Conservation (phyloP, 495 filamentous ascomycete species). For the Penicillium pulvis region DNA sequence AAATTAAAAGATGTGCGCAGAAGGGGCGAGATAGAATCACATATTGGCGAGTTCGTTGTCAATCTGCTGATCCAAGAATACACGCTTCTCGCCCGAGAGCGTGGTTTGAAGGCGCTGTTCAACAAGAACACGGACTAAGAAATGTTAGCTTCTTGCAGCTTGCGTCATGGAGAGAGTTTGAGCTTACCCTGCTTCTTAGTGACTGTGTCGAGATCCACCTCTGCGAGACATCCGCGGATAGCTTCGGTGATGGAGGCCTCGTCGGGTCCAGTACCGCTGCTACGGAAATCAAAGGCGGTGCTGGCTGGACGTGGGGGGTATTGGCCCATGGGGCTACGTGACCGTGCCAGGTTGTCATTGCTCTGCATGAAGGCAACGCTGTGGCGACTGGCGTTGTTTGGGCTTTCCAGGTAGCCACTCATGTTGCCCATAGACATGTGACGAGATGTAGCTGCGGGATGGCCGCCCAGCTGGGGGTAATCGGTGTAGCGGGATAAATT, state of each 20-base stretch:
- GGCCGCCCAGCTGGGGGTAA: conserved; percentile 43
- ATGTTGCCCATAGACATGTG: conserved; percentile 65
- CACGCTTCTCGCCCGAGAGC: conserved; percentile 75
- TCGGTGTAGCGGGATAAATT: conserved; percentile 57
- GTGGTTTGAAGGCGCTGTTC: conserved; percentile 91
- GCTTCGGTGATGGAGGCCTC: conserved; percentile 75
- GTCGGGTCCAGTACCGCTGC: conserved; percentile 63
- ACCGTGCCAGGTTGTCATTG: conserved; percentile 62
- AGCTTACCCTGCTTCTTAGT: conserved; percentile 90
- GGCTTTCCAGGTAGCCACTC: conserved; percentile 55
- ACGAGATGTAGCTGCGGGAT: conserved; percentile 43
- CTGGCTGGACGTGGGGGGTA: conserved; percentile 61
- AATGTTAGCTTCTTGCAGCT: background rate
- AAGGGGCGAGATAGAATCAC: conserved; percentile 49
- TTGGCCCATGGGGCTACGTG: conserved; percentile 54
- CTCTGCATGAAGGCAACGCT: conserved; percentile 55
- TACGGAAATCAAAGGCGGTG: conserved; percentile 72
- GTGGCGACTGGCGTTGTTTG: conserved; percentile 46
- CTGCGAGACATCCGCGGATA: conserved; percentile 77
- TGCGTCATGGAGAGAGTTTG: background rate
- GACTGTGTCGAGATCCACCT: conserved; percentile 91
- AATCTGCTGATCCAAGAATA: conserved; percentile 87
- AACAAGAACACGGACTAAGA: conserved; percentile 74
- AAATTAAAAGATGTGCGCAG: conserved; percentile 13
- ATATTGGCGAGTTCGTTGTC: conserved; percentile 93